Evolutionary conservation across 345 rosid species (phyloP).

Genomic region (Anacardium occidentale): DNA sequence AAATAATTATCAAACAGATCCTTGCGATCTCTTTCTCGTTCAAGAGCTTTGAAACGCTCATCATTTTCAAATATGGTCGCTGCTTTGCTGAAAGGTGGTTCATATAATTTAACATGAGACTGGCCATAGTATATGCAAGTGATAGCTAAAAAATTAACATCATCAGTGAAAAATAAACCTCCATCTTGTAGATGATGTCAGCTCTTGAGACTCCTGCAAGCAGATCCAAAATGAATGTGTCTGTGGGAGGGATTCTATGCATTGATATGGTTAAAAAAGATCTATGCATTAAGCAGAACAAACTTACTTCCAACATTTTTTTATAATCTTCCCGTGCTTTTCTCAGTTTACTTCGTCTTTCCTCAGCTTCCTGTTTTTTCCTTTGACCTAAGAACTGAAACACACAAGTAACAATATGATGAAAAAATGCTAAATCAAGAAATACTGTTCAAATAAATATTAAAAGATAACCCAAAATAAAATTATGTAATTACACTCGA

Average conservation of each 20-base stretch:
- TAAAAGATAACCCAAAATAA: slow-evolving; percentile 10
- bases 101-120: slow-evolving; percentile 15
- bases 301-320: slow-evolving; percentile 82
- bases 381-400: slow-evolving; percentile 70
- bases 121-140: slow-evolving; percentile 8
- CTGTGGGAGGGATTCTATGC: slow-evolving; percentile 2
- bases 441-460: slow-evolving; percentile 13
- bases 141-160: slow-evolving; percentile 3
- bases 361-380: slow-evolving; percentile 83
- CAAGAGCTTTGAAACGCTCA: slow-evolving; percentile 82
- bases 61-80: slow-evolving; percentile 69
- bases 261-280: slow-evolving; percentile 7
- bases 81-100: slow-evolving; percentile 66
- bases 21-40: slow-evolving; percentile 87
- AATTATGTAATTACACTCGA: slow-evolving; percentile 5
- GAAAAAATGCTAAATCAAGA: slow-evolving; percentile 16
- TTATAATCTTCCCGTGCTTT: slow-evolving; percentile 74
- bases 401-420: slow-evolving; percentile 14
- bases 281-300: slow-evolving; percentile 6
- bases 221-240: slow-evolving; percentile 16
- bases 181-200: slow-evolving; percentile 80
- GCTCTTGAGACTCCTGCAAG: slow-evolving; percentile 67
- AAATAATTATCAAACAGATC: slow-evolving; percentile 72
- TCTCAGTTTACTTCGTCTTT: slow-evolving; percentile 62
- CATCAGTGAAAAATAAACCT: slow-evolving; percentile 55